Evolutionary conservation across 495 filamentous ascomycete species (phyloP).

Genomic region (Penicillium tannophilum): DNA sequence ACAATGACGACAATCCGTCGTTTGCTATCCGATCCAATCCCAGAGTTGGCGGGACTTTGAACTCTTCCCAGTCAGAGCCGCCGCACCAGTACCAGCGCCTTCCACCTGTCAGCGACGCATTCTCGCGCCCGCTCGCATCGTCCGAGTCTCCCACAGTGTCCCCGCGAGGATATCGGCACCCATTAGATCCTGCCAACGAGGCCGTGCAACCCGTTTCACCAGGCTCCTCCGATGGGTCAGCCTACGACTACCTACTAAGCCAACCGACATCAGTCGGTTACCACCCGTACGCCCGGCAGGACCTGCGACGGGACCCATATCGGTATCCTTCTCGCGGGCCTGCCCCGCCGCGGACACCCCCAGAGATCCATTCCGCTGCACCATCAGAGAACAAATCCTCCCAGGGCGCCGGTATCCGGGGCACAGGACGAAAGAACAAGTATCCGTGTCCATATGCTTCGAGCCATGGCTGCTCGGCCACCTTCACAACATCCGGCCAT

Average conservation of each 20-base stretch:
- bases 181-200: constrained; percentile 35
- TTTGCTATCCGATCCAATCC: constrained; percentile 50
- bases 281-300: constrained; percentile 32
- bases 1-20: constrained; percentile 53
- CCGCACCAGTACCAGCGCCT: constrained; percentile 25
- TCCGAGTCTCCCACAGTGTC: constrained; percentile 32
- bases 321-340: constrained; percentile 24
- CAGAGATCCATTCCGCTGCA: constrained; percentile 31
- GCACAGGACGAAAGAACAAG: constrained; percentile 49
- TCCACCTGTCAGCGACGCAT: constrained; percentile 21
- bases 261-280: constrained; percentile 25
- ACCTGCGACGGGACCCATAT: constrained; percentile 21
- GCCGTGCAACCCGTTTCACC: constrained; percentile 33
- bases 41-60: constrained; percentile 33
- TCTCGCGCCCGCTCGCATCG: constrained; percentile 27
- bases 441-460: constrained; percentile 61
- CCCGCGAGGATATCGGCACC: constrained; percentile 29
- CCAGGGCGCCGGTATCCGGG: constrained; percentile 11
- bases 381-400: constrained; percentile 29
- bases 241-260: constrained; percentile 40
- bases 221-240: constrained; percentile 43
- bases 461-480: constrained; percentile 71
- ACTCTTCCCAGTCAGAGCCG: constrained; percentile 22
- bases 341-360: constrained; percentile 24
- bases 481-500: constrained; percentile 94